Evolutionary conservation across 1,139 yeast species (phyloP), one percentile per base, ranked within the genome.

Genomic region (Zygoascus meyerae): DNA sequence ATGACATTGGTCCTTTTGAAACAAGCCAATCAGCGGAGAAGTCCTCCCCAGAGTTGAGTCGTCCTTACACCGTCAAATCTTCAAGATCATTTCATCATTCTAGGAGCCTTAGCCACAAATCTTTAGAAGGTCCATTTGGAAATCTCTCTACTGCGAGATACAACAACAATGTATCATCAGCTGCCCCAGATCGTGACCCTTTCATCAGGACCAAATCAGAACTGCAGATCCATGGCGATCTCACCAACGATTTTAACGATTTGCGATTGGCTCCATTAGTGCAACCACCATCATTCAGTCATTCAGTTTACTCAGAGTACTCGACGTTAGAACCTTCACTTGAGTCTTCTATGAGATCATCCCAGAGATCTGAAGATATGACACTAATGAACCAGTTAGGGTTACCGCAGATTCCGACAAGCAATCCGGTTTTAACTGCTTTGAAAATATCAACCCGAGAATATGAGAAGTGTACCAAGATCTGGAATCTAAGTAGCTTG

Each of bases 401-500:
- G 31, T 55, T 66, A 31, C 70, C 70, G 0, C 42, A 58, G 9
- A 58, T 64, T 14, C 69, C 69, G 2, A 63, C 61, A 2, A 51
- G 59, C 10, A 47, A 55, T 11, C 56, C 59, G 58, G 34, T 56
- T 51, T 45, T 78, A 73, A 62, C 59, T 47, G 42, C 66, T 47
- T 49, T 70, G 66, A 41, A 73, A 73, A 75, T 73, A 67, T 40
- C 65, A 62, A 51, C 66, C 56, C 39, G 55, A 26, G 70, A 68
- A 41, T 61, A 58, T 34, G 62, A 70, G 54, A 60, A 68, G 65
- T 65, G 87, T 66, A 59, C 59, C 47, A 58, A 76, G 69, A 80
- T 82, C 63, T 71, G 73, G 72, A 57, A 75, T 47, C 55, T 77
- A 59, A 66, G 76, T 42, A 62, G 70, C 42, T 54, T 84, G 2